Evolutionary conservation across 257 asterid genomes (phyloP).

Genomic region (Cruciata laevipes): DNA sequence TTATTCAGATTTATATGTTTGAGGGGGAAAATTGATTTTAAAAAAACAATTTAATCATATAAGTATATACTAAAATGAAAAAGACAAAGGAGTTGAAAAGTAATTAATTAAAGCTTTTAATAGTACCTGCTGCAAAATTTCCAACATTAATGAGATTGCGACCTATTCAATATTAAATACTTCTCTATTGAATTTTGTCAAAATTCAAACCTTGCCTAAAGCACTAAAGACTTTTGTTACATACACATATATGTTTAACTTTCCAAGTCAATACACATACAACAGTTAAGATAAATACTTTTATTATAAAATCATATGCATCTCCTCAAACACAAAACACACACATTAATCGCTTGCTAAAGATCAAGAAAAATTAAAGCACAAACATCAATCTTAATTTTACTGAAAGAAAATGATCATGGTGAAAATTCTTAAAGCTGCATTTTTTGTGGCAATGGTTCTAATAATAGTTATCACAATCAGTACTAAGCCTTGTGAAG

Average conservation of each 20-base stretch:
- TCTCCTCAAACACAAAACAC: background rate
- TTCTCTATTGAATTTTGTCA: background rate
- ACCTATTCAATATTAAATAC: background rate
- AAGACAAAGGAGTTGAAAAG: too few relatives aligned
- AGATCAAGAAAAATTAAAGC: background rate
- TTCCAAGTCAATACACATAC: too few relatives aligned
- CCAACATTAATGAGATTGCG: background rate
- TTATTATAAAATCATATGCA: background rate
- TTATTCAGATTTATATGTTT: too few relatives aligned
- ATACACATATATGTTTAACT: too few relatives aligned
- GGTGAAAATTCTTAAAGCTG: background rate
- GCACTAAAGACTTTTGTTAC: too few relatives aligned
- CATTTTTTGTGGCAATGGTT: background rate
- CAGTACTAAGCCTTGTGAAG: conserved; percentile 11
- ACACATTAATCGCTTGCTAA: background rate
- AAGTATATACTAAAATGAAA: too few relatives aligned
- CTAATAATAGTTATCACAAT: background rate
- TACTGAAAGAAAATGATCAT: background rate
- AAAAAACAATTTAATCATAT: too few relatives aligned
- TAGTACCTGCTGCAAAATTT: background rate
- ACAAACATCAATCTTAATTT: background rate
- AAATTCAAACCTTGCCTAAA: background rate
- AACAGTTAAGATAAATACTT: too few relatives aligned
- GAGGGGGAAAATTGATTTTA: too few relatives aligned
- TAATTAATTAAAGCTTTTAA: too few relatives aligned